These are phyloP conservation scores for Bryoglossum gracile DNA, from an alignment of 495 filamentous ascomycete species.

Conservation along the genomic window DNA sequence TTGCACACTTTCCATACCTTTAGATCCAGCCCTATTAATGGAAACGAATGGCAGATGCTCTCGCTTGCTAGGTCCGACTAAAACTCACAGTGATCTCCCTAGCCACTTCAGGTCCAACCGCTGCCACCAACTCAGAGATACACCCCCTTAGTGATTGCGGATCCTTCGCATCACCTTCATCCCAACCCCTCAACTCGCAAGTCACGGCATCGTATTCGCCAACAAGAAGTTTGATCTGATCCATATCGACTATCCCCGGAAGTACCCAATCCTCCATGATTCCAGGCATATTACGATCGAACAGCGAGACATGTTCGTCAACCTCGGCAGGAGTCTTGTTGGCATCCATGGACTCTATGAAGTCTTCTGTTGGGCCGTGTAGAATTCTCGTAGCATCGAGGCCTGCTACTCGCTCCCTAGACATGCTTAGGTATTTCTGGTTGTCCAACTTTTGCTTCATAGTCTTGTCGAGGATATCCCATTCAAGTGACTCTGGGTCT, in stretches of 20 bases:
- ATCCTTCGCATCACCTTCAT: slow-evolving; percentile 46
- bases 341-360: neutral
- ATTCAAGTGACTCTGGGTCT: slow-evolving; percentile 67
- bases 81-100: slow-evolving; percentile 42
- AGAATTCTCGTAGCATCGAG: slow-evolving; percentile 5
- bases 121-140: slow-evolving; percentile 70
- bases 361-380: slow-evolving; percentile 7
- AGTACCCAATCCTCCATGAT: slow-evolving; percentile 60
- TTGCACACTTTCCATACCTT: too few species aligned
- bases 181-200: slow-evolving; percentile 60
- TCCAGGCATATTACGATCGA: slow-evolving; percentile 69
- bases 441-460: slow-evolving; percentile 55
- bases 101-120: slow-evolving; percentile 61
- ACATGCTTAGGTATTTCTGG: slow-evolving; percentile 62
- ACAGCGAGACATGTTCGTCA: slow-evolving; percentile 46
- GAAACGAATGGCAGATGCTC: too few species aligned
- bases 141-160: slow-evolving; percentile 52
- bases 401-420: slow-evolving; percentile 36
- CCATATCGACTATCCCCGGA: slow-evolving; percentile 50
- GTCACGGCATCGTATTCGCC: slow-evolving; percentile 26
- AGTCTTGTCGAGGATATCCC: slow-evolving; percentile 67
- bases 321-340: neutral
- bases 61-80: too few species aligned
- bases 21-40: too few species aligned
- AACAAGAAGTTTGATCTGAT: slow-evolving; percentile 37